A percentile compares a stretch with the other conserved stretches of the same genome.
Evolutionary conservation across 2,329 filamentous ascomycete species (phyloP).

Genomic region (Cordyceps fumosorosea): DNA sequence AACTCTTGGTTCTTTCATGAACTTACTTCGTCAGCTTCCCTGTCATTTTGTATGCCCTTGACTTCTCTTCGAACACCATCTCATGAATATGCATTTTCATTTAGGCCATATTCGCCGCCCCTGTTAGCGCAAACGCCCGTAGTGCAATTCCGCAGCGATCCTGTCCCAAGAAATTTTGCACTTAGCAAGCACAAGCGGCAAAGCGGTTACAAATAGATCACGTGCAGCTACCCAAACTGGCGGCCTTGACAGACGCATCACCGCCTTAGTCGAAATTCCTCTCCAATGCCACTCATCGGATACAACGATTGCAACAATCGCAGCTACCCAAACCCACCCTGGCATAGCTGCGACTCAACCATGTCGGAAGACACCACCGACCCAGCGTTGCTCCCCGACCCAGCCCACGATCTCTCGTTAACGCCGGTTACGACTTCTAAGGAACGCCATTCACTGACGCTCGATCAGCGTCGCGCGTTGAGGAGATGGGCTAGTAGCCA

Average conservation of each 20-base stretch:
- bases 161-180: conserved; percentile 9
- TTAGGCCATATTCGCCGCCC: background rate
- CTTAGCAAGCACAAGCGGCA: conserved; percentile 10
- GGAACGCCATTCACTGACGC: conserved; percentile 54
- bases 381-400: conserved; percentile 29
- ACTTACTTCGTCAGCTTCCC: too few relatives aligned
- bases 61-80: background rate
- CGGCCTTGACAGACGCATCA: conserved; percentile 19
- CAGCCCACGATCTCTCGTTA: conserved; percentile 23
- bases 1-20: background rate
- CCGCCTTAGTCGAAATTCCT: conserved; percentile 29
- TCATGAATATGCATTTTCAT: background rate
- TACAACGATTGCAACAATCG: conserved; percentile 25
- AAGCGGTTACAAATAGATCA: conserved; percentile 7
- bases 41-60: background rate
- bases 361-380: conserved; percentile 34
- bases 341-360: conserved; percentile 20
- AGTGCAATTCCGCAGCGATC: conserved; percentile 2
- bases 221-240: conserved; percentile 14
- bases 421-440: conserved; percentile 21
- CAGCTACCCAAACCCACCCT: conserved; percentile 13
- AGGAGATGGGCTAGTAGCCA: conserved; percentile 54
- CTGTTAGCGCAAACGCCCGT: conserved; percentile 12
- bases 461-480: conserved; percentile 55
- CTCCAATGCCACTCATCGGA: conserved; percentile 3